phyloP scores from a whole-genome alignment of 2,329 filamentous ascomycete genomes.

The Fusarium clavum region DNA sequence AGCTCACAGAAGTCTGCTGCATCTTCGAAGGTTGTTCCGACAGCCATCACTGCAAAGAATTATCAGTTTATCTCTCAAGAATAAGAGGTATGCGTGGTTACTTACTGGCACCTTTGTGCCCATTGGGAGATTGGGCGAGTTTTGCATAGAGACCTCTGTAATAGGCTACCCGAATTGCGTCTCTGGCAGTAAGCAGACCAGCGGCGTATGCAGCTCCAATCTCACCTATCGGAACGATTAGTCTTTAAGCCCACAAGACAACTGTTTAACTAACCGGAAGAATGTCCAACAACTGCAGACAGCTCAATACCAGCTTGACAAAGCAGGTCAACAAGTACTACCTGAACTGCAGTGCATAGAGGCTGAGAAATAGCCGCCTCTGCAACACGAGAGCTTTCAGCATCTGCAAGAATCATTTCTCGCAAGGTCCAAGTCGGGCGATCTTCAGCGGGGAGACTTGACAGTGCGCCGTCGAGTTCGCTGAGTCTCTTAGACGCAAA shows the following conservation, averaged over 20 bases:
- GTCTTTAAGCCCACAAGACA: too few species aligned
- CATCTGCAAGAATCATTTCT: neutral
- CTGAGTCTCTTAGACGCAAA: neutral
- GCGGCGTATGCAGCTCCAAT: constrained; percentile 55
- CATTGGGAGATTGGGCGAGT: neutral
- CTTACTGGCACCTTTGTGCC: neutral
- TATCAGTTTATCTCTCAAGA: too few species aligned
- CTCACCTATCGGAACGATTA: constrained; percentile 46
- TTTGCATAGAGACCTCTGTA: neutral
- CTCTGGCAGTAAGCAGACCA: constrained; percentile 11
- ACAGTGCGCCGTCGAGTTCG: neutral
- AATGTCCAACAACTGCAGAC: constrained; percentile 56
- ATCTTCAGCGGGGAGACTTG: neutral
- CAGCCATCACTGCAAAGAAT: neutral
- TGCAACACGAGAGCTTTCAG: neutral
- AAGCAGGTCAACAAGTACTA: neutral
- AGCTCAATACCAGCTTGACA: constrained; percentile 35
- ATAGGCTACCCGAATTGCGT: constrained; percentile 53
- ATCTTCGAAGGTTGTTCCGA: neutral
- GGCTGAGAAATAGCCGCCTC: neutral
- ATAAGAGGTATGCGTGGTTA: too few species aligned
- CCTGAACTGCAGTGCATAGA: neutral
- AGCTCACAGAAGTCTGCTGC: neutral
- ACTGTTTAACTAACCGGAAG: constrained; percentile 41
- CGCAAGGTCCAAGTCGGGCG: neutral